These are phyloP conservation scores for Aegilops bicornis DNA, from an alignment of 176 grass and related monocot genomes.

Conservation along the genomic window DNA sequence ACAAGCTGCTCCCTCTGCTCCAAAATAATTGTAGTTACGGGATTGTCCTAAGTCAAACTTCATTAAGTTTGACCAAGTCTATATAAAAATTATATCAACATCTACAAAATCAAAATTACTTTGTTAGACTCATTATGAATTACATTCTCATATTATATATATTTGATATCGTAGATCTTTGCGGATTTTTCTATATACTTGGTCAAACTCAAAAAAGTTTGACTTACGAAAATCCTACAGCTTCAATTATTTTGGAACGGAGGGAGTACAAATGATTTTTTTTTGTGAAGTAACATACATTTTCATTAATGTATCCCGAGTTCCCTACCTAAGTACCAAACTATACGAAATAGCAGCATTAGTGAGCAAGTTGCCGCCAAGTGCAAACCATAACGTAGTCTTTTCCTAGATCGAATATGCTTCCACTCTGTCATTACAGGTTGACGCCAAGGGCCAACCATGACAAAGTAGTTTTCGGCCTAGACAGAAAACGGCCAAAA, in stretches of 20 bases:
- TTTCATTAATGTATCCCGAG: neutral
- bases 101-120: too few relatives aligned
- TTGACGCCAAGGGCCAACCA: neutral
- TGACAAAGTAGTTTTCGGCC: neutral
- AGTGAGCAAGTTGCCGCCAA: neutral
- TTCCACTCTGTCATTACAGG: neutral
- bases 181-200: too few relatives aligned
- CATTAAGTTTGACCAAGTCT: too few relatives aligned
- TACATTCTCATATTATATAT: too few relatives aligned
- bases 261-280: neutral
- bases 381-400: neutral
- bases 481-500: neutral
- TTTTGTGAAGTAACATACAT: neutral
- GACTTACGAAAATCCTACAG: too few relatives aligned
- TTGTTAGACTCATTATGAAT: too few relatives aligned
- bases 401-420: neutral
- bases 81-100: too few relatives aligned
- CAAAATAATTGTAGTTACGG: too few relatives aligned
- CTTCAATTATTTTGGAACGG: too few relatives aligned
- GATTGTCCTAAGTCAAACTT: too few relatives aligned
- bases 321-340: neutral
- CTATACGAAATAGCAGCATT: neutral
- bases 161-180: too few relatives aligned
- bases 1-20: neutral
- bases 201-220: too few relatives aligned